Evolutionary conservation across 2,329 filamentous ascomycete species (phyloP).

Genomic region (Pseudogymnoascus sp.): DNA sequence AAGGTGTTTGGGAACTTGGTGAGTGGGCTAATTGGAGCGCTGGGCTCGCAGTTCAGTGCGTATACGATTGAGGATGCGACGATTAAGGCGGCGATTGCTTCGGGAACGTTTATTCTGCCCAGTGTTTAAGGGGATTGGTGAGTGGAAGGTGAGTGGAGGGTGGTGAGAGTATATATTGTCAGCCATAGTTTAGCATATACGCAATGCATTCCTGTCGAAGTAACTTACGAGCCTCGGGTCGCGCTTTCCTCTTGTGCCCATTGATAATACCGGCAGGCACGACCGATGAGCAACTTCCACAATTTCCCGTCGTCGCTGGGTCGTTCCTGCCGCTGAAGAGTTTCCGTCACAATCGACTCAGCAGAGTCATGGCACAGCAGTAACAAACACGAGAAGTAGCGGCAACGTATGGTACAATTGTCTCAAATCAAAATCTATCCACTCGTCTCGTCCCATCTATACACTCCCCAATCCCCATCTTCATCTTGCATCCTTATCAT

Average conservation of each 20-base stretch:
- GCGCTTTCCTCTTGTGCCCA: background rate
- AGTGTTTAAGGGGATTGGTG: background rate
- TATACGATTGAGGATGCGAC: constrained; percentile 10
- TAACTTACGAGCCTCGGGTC: background rate
- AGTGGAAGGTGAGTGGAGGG: background rate
- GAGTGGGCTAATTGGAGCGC: constrained; percentile 18
- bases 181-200: background rate
- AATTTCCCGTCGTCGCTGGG: background rate
- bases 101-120: constrained; percentile 13
- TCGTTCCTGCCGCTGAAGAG: background rate
- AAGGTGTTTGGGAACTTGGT: constrained; percentile 38
- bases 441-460: constrained; percentile 8
- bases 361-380: background rate
- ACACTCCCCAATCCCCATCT: constrained; percentile 17
- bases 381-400: background rate
- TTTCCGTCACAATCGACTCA: background rate
- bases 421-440: constrained; percentile 5
- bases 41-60: background rate
- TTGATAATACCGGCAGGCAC: background rate
- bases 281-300: background rate
- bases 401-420: constrained; percentile 1
- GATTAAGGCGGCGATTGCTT: constrained; percentile 15
- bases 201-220: background rate
- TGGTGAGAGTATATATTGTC: background rate
- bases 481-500: constrained; percentile 20